These are phyloP conservation scores for Yueomyces sp. DNA, from an alignment of 1,139 yeast genomes.

Conservation along the genomic window DNA sequence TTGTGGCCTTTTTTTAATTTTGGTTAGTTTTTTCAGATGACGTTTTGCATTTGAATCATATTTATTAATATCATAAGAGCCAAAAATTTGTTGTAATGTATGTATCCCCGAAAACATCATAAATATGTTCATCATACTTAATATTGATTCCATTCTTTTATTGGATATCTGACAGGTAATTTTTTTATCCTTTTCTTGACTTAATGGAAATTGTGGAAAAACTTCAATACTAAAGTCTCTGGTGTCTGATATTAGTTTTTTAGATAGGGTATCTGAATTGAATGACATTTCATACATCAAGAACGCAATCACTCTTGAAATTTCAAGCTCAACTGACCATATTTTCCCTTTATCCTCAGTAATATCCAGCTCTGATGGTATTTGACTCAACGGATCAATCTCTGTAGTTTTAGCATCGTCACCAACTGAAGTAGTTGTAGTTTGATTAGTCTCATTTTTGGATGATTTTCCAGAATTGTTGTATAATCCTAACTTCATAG, in stretches of 20 bases:
- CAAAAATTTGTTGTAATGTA: slow-evolving; percentile 36
- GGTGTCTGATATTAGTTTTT: slow-evolving; percentile 23
- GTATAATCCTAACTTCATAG: slow-evolving; percentile 14
- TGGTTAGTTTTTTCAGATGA: slow-evolving; percentile 13
- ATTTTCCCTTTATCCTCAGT: not conserved
- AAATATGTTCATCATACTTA: slow-evolving; percentile 40
- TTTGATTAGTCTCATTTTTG: not conserved
- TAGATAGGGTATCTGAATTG: slow-evolving; percentile 15
- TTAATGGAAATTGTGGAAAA: slow-evolving; percentile 13
- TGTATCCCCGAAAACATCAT: slow-evolving; percentile 42
- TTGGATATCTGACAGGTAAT: slow-evolving; percentile 25
- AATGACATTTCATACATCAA: slow-evolving; percentile 25
- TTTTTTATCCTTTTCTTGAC: slow-evolving; percentile 15
- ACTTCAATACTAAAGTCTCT: slow-evolving; percentile 16
- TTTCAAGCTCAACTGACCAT: not conserved
- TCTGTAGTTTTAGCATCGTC: not conserved
- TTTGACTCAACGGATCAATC: not conserved
- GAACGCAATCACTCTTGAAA: slow-evolving; percentile 5
- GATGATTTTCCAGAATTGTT: not conserved
- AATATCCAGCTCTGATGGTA: not conserved
- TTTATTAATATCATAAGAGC: slow-evolving; percentile 16
- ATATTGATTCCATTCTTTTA: slow-evolving; percentile 26
- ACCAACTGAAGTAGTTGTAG: not conserved
- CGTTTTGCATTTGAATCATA: slow-evolving; percentile 22
- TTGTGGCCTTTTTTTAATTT: slow-evolving; percentile 11